Evolutionary conservation across 225 moss, liverwort and hornwort genomes (phyloP).

Genomic region (Neckera pumila): DNA sequence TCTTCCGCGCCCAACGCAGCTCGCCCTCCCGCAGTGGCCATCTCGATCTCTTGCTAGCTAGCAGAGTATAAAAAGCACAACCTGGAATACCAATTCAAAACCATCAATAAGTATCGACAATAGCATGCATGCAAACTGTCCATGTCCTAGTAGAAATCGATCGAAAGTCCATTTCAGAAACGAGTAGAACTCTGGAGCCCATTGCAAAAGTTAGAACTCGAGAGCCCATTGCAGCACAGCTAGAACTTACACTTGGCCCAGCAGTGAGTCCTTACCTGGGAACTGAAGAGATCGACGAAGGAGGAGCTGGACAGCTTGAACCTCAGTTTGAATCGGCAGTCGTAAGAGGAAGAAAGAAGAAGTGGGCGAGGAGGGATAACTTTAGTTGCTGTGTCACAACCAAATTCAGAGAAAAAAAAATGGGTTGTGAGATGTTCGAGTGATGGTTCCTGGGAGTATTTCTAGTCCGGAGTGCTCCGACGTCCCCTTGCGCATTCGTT

Average conservation of each 20-base stretch:
- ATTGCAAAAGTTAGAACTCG: not conserved
- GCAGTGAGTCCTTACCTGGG: not conserved
- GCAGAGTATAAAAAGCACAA: no score
- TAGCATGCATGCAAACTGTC: not conserved
- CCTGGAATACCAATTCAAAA: not conserved
- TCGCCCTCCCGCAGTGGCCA: slow-evolving; percentile 1
- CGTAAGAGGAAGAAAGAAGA: not conserved
- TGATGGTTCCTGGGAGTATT: not conserved
- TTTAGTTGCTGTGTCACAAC: not conserved
- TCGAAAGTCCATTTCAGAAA: not conserved
- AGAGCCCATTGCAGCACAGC: not conserved
- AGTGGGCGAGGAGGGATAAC: not conserved
- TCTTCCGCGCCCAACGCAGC: not conserved
- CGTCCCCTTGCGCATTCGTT: not conserved
- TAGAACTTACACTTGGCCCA: not conserved
- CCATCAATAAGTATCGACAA: not conserved
- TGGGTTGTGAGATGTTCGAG: not conserved
- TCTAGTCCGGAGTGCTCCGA: not conserved
- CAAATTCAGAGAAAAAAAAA: not conserved
- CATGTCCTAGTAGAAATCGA: no score
- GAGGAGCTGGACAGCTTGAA: not conserved
- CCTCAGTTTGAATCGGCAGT: not conserved
- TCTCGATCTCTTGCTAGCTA: not conserved
- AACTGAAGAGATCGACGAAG: not conserved
- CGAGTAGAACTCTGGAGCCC: not conserved